These are phyloP conservation scores for Scheffersomyces cryptocercus DNA, from an alignment of 1,139 yeast genomes.

Conservation along the genomic window DNA sequence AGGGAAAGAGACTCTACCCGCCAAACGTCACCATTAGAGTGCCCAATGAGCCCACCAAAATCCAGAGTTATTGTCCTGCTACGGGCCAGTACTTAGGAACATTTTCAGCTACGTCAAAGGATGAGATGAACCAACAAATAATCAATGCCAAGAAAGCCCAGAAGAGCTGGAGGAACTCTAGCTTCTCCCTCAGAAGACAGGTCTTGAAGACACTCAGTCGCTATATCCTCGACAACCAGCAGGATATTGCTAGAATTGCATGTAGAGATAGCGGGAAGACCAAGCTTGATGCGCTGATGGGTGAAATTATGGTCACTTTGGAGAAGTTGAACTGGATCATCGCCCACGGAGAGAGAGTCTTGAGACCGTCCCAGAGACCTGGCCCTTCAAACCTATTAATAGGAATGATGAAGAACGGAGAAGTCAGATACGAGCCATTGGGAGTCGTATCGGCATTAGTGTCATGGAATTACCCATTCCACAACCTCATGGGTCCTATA, in stretches of 20 bases:
- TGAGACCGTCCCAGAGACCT: conserved; percentile 74
- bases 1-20: conserved; percentile 75
- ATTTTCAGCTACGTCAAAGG: conserved; percentile 58
- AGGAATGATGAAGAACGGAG: conserved; percentile 81
- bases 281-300: conserved; percentile 93
- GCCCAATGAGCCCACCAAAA: conserved; percentile 60
- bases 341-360: conserved; percentile 72
- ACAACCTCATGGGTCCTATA: conserved; percentile 88
- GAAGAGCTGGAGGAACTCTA: conserved; percentile 54
- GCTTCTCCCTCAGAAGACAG: conserved; percentile 65
- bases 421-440: conserved; percentile 88
- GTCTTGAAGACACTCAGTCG: conserved; percentile 71
- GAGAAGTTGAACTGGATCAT: conserved; percentile 91
- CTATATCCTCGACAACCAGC: conserved; percentile 79
- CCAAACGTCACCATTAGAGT: conserved; percentile 49
- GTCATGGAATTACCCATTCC: conserved; percentile 97
- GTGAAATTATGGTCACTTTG: conserved; percentile 89
- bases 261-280: conserved; percentile 97
- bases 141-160: conserved; percentile 61
- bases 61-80: conserved; percentile 93
- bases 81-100: conserved; percentile 87
- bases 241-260: conserved; percentile 83
- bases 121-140: conserved; percentile 71
- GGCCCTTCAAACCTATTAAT: conserved; percentile 80
- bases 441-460: conserved; percentile 89